Percentiles rank a stretch among this genome's conserved stretches.
These are phyloP conservation scores for Corynespora cassiicola DNA, from an alignment of 2,329 filamentous ascomycete species.

Conservation along the genomic window DNA sequence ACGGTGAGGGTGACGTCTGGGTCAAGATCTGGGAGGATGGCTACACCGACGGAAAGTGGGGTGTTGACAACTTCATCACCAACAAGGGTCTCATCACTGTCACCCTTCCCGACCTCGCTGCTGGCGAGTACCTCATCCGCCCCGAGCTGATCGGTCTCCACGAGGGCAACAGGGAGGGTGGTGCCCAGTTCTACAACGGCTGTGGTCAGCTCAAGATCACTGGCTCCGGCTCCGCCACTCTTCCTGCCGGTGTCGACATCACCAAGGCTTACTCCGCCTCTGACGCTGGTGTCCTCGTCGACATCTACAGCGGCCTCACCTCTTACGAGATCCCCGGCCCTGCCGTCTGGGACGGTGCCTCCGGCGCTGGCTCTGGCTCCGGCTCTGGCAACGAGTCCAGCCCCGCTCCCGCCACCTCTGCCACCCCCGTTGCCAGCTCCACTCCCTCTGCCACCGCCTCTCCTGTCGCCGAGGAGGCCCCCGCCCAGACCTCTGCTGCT, in stretches of 20 bases:
- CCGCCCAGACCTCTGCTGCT: conserved; percentile 15
- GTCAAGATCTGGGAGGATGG: conserved; percentile 52
- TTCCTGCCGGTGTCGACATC: conserved; percentile 52
- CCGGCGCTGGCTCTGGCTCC: conserved; percentile 6
- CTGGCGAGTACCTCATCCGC: conserved; percentile 50
- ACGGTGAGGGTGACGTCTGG: conserved; percentile 59
- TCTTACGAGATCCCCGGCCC: conserved; percentile 51
- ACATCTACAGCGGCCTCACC: conserved; percentile 44
- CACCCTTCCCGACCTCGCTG: conserved; percentile 45
- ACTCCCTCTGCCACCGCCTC: conserved; percentile 14
- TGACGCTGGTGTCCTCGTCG: conserved; percentile 49
- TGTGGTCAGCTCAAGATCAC: conserved; percentile 50
- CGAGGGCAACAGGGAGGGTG: conserved; percentile 38
- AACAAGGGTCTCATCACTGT: conserved; percentile 48
- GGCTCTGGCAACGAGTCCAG: conserved; percentile 18
- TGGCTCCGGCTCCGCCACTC: conserved; percentile 29
- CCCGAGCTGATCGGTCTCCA: conserved; percentile 53
- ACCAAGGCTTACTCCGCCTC: conserved; percentile 49
- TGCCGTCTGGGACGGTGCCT: conserved; percentile 38
- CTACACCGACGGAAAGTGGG: conserved; percentile 43
- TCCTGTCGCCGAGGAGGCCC: conserved; percentile 11
- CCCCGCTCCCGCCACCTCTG: conserved; percentile 12
- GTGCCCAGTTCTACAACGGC: conserved; percentile 53
- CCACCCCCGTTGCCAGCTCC: conserved; percentile 13
- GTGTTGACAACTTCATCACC: conserved; percentile 46